A percentile compares a stretch with the other conserved stretches of the same genome.
These are phyloP conservation scores for Kalmusia sp. DNA, from an alignment of 2,329 filamentous ascomycete species.

Conservation along the genomic window DNA sequence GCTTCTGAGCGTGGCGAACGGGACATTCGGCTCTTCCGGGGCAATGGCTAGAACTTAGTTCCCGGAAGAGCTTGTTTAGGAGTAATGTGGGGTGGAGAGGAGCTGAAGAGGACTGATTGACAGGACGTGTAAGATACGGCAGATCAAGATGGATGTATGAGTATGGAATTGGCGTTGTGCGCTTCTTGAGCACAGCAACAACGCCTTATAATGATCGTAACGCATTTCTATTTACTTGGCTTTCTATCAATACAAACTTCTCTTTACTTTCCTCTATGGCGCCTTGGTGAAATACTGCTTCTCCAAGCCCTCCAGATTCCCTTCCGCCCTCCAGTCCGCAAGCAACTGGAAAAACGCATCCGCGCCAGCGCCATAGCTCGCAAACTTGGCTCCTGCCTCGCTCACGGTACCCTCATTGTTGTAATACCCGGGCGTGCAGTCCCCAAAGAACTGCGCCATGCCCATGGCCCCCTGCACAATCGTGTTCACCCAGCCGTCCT, in stretches of 20 bases:
- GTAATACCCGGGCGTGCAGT: conserved; percentile 28
- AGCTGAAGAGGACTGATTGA: background rate
- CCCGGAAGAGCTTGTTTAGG: too few relatives aligned
- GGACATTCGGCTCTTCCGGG: too few relatives aligned
- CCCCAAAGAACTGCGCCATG: conserved; percentile 20
- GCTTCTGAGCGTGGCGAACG: too few relatives aligned
- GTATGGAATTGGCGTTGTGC: too few relatives aligned
- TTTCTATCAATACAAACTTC: background rate
- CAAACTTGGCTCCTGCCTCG: conserved; percentile 27
- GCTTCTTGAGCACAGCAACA: too few relatives aligned
- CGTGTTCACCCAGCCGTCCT: conserved; percentile 20
- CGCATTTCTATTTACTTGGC: background rate
- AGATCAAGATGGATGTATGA: too few relatives aligned
- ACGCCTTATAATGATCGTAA: too few relatives aligned
- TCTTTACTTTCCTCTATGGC: background rate
- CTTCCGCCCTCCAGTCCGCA: conserved; percentile 38
- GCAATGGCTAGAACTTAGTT: too few relatives aligned
- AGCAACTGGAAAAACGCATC: conserved; percentile 42
- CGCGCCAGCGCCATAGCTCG: conserved; percentile 38
- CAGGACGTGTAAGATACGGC: background rate
- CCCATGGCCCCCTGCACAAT: conserved; percentile 15
- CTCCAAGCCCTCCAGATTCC: conserved; percentile 40
- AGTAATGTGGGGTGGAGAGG: background rate
- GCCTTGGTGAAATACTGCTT: too few relatives aligned
- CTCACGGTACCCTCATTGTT: conserved; percentile 25